Conservation (phyloP, 306 rosid species). For the Benincasa hispida region DNA sequence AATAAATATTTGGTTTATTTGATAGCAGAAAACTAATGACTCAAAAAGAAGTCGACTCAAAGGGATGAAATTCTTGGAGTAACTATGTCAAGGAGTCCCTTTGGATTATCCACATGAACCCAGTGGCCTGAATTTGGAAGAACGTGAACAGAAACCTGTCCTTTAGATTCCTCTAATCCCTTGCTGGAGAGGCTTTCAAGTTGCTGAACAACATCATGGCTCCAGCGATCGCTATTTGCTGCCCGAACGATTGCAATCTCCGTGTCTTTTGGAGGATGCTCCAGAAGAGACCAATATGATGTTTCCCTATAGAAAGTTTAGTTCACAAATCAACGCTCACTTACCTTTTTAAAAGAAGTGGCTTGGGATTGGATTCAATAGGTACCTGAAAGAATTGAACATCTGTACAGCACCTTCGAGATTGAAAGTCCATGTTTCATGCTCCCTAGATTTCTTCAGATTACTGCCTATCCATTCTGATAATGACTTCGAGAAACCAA, state of each 20-base stretch:
- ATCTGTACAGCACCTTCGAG: constrained; percentile 66
- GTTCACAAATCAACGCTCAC: background rate
- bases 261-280: constrained; percentile 65
- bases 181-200: constrained; percentile 37
- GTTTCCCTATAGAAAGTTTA: constrained; percentile 37
- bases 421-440: constrained; percentile 75
- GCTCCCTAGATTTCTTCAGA: constrained; percentile 70
- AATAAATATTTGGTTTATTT: background rate
- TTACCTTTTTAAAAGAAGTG: background rate
- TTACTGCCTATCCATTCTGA: constrained; percentile 92
- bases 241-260: constrained; percentile 66
- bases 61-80: constrained; percentile 59
- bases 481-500: constrained; percentile 70
- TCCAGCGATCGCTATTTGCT: constrained; percentile 85
- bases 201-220: constrained; percentile 30
- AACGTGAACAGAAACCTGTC: constrained; percentile 44
- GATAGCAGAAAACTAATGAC: background rate
- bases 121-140: constrained; percentile 91
- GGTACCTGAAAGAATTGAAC: constrained; percentile 79
- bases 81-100: constrained; percentile 70
- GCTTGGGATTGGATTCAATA: background rate
- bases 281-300: constrained; percentile 63
- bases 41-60: background rate
- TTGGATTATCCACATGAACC: constrained; percentile 93
- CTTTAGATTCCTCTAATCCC: constrained; percentile 29